Base-by-base conservation (phyloP, 805 yeast genomes). In the Candida chauliodis region DNA sequence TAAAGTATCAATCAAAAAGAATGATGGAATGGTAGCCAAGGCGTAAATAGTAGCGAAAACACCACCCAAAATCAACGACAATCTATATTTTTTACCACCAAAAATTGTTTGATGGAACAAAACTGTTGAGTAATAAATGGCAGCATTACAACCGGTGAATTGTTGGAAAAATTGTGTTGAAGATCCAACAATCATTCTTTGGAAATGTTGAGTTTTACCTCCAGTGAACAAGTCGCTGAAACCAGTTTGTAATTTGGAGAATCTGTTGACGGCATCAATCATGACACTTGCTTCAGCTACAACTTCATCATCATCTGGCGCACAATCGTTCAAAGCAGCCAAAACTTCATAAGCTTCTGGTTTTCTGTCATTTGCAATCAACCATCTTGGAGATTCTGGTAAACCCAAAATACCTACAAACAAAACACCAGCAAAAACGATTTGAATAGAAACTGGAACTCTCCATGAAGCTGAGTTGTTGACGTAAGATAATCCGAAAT, bases 141-240 rank as follows among this genome's bases (percentile, higher is more conserved):
- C 86, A 57, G 90, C 89, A 66, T 90, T 89, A 51, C 88, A 81
- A 44, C 97, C 97, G 13, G 95, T 80, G 55, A 88, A 79, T 66
- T 90, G 98, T 63, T 91, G 97, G 57, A 87, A 71, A 13, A 87
- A 81, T 61, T 87, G 95, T 27, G 84, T 52, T 3, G 72, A 61
- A 40, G 81, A 72, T 43, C 95, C 95, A n/a, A 91, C 79, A 35
- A 55, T 18, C 64, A 64, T 58, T 60, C 71, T 64, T 54, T 72
- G 75, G 50, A 78, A 61, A 52, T 80, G 79, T 58, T 78, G 84
- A 35, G 79, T 69, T 55, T 77, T 78, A 22, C 80, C 79, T 59
- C 80, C 59, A 13, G 66, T 53, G 42, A 68, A 59, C 43, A 68
- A 46, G 27, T 66, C 71, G 50, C 61, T 72, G 55, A 69, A 51